A percentile compares a stretch with the other conserved stretches of the same genome.
Conservation (phyloP, 2,329 filamentous ascomycete species). For the Colletotrichum echinochloae region DNA sequence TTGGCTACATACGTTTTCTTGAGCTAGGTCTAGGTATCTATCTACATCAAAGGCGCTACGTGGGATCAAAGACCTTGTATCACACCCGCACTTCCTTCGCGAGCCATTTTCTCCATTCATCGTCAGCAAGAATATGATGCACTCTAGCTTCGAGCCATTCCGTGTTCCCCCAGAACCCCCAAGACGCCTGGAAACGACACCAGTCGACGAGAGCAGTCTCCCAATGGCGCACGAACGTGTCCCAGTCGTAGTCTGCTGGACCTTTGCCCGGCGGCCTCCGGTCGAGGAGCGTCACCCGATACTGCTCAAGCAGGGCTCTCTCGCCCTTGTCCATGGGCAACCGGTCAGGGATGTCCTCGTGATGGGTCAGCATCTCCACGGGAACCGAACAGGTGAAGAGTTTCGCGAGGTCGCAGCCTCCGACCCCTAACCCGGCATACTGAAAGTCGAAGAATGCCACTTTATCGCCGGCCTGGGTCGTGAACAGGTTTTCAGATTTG, state of each 20-base stretch:
- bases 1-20: background rate
- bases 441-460: constrained; percentile 79
- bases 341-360: constrained; percentile 48
- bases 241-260: constrained; percentile 62
- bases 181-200: constrained; percentile 71
- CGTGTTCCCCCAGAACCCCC: constrained; percentile 72
- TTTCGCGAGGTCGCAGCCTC: constrained; percentile 75
- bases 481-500: constrained; percentile 77
- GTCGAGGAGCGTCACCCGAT: constrained; percentile 55
- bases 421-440: constrained; percentile 73
- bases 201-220: constrained; percentile 76
- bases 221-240: constrained; percentile 69
- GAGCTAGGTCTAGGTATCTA: background rate
- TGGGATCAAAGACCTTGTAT: background rate
- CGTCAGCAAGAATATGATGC: constrained; percentile 59
- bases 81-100: constrained; percentile 37
- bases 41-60: no score
- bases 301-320: constrained; percentile 61
- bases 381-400: constrained; percentile 76
- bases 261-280: constrained; percentile 42
- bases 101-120: constrained; percentile 60
- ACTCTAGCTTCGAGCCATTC: constrained; percentile 68
- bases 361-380: constrained; percentile 59
- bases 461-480: constrained; percentile 57
- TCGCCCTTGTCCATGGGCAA: constrained; percentile 66